phyloP scores from a whole-genome alignment of 129 eudicot genomes.

The Lactuca saligna region DNA sequence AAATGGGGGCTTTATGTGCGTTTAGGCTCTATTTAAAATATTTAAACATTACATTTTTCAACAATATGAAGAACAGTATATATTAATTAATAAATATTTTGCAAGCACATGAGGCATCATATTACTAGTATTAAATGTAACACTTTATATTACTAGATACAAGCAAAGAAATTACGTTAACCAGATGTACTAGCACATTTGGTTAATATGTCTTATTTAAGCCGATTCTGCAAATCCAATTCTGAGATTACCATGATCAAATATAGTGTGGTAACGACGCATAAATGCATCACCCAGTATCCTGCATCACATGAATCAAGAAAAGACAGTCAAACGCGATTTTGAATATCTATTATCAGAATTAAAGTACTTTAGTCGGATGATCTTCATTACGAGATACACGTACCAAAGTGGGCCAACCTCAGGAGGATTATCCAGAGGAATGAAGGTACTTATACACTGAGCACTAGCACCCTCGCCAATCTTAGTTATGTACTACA shows the following conservation, averaged over 20 bases:
- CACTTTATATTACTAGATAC: background rate
- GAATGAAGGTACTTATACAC: constrained; percentile 36
- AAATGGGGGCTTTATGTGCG: too few relatives aligned
- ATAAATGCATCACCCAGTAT: constrained; percentile 54
- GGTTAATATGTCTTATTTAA: too few relatives aligned
- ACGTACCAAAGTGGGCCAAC: constrained; percentile 42
- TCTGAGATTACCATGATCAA: background rate
- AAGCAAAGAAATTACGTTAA: background rate
- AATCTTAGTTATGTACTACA: constrained; percentile 38
- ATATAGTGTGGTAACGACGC: background rate
- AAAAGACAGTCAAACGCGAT: background rate
- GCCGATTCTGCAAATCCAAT: background rate
- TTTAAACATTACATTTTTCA: background rate
- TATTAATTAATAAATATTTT: too few relatives aligned
- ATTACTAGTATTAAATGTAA: background rate
- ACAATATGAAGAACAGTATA: too few relatives aligned
- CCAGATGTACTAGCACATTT: background rate
- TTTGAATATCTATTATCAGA: background rate
- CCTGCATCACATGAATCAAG: constrained; percentile 41
- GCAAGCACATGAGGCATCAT: background rate
- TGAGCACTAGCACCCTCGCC: constrained; percentile 27
- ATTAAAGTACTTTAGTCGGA: background rate
- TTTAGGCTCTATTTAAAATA: too few relatives aligned
- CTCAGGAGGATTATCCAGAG: constrained; percentile 40
- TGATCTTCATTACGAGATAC: background rate